Conservation (phyloP, 2,329 filamentous ascomycete genomes). For the Phyllachora maydis region DNA sequence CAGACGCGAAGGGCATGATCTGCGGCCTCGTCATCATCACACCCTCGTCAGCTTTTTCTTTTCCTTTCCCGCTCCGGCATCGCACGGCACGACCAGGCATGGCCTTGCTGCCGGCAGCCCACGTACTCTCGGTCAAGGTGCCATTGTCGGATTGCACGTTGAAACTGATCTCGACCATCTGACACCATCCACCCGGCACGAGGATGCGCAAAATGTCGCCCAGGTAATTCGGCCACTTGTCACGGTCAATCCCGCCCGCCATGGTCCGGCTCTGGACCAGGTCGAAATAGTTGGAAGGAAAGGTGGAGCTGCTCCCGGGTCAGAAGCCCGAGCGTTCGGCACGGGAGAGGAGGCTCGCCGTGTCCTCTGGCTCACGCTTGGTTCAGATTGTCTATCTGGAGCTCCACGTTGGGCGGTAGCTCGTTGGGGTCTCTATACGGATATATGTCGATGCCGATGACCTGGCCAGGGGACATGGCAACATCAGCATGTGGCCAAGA, state of each 20-base stretch:
- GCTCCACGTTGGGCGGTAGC: constrained; percentile 42
- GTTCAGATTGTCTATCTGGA: constrained; percentile 57
- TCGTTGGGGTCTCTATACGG: constrained; percentile 47
- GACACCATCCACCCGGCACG: constrained; percentile 63
- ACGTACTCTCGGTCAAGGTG: constrained; percentile 40
- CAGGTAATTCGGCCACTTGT: constrained; percentile 58
- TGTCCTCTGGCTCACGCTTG: constrained; percentile 30
- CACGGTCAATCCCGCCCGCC: constrained; percentile 47
- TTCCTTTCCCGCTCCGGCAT: too few relatives aligned
- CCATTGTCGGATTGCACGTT: constrained; percentile 77
- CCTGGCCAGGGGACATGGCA: constrained; percentile 22
- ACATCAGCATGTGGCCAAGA: background rate
- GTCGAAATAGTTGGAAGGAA: constrained; percentile 53
- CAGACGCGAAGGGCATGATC: too few relatives aligned
- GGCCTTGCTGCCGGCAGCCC: too few relatives aligned
- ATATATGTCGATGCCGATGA: constrained; percentile 51
- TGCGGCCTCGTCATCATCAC: too few relatives aligned
- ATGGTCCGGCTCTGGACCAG: constrained; percentile 63
- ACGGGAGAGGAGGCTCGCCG: background rate
- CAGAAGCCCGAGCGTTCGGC: constrained; percentile 2
- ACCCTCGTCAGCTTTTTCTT: too few relatives aligned
- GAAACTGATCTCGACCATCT: constrained; percentile 75
- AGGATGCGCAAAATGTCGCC: constrained; percentile 53
- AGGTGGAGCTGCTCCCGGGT: constrained; percentile 32
- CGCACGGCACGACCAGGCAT: too few relatives aligned